phyloP scores from a whole-genome alignment of 2,329 filamentous ascomycete species.

The Zelopaecilomyces penicillatus region DNA sequence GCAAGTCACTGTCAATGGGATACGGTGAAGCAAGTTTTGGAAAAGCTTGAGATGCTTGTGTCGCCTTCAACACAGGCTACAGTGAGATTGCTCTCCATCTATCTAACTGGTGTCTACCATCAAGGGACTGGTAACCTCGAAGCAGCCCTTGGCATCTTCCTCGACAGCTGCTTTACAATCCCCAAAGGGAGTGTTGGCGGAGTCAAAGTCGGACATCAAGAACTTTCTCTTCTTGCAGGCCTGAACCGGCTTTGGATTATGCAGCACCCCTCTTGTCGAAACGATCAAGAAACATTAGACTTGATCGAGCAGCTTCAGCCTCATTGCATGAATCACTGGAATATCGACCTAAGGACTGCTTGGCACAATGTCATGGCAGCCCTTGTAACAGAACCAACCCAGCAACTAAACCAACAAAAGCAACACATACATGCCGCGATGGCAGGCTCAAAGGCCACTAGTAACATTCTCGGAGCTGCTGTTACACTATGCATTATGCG shows the following conservation, averaged over 20 bases:
- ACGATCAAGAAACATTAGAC: conserved; percentile 49
- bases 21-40: conserved; percentile 49
- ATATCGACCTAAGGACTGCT: conserved; percentile 67
- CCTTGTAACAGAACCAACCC: conserved; percentile 51
- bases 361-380: conserved; percentile 69
- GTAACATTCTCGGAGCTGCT: conserved; percentile 72
- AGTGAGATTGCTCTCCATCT: conserved; percentile 47
- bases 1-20: conserved; percentile 65
- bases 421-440: conserved; percentile 67
- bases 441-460: conserved; percentile 56
- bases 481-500: conserved; percentile 83
- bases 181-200: conserved; percentile 27
- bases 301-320: conserved; percentile 59
- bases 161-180: conserved; percentile 46
- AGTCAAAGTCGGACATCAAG: conserved; percentile 45
- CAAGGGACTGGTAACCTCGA: conserved; percentile 69
- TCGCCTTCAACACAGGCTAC: conserved; percentile 33
- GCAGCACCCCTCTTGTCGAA: conserved; percentile 49
- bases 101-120: conserved; percentile 65
- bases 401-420: conserved; percentile 69
- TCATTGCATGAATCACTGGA: conserved; percentile 60
- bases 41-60: conserved; percentile 40
- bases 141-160: conserved; percentile 60
- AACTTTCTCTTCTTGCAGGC: conserved; percentile 56
- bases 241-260: conserved; percentile 68